Evolutionary conservation across 768 basidiomycete genomes (phyloP).

Genomic region (Pisolithus marmoratus): DNA sequence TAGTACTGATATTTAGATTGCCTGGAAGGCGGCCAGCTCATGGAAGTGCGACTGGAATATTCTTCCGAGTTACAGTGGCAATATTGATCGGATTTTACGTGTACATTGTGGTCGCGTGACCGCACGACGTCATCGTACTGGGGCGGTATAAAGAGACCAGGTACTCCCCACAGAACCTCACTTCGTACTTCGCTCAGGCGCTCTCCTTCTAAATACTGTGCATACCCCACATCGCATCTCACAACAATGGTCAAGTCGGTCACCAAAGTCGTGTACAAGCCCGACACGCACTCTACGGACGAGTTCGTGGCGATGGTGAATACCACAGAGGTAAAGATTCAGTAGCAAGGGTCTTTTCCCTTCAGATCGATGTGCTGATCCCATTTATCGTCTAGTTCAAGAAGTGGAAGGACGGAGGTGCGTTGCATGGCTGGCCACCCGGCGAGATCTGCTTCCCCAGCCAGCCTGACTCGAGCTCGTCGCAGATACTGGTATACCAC

Average conservation of each 20-base stretch:
- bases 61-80: no score
- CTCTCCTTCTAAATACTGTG: constrained; percentile 7
- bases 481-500: constrained; percentile 51
- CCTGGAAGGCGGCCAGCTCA: no score
- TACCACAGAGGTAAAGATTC: constrained; percentile 47
- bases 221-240: constrained; percentile 2
- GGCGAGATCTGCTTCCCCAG: constrained; percentile 30
- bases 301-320: constrained; percentile 71
- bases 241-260: constrained; percentile 40
- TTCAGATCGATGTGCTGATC: constrained; percentile 3
- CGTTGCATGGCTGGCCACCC: constrained; percentile 1
- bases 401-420: constrained; percentile 79
- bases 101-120: no score
- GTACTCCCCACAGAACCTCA: constrained; percentile 6
- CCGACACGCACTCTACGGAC: constrained; percentile 62
- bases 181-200: not conserved
- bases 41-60: no score
- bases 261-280: constrained; percentile 76
- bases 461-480: constrained; percentile 45
- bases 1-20: no score
- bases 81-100: no score
- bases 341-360: not conserved
- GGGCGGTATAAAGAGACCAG: not conserved
- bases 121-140: no score
- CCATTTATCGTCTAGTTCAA: constrained; percentile 43